A percentile compares a stretch with the other conserved stretches of the same genome.
phyloP scores from a whole-genome alignment of 2,329 filamentous ascomycete species.

The Trichoderma atroviride region DNA sequence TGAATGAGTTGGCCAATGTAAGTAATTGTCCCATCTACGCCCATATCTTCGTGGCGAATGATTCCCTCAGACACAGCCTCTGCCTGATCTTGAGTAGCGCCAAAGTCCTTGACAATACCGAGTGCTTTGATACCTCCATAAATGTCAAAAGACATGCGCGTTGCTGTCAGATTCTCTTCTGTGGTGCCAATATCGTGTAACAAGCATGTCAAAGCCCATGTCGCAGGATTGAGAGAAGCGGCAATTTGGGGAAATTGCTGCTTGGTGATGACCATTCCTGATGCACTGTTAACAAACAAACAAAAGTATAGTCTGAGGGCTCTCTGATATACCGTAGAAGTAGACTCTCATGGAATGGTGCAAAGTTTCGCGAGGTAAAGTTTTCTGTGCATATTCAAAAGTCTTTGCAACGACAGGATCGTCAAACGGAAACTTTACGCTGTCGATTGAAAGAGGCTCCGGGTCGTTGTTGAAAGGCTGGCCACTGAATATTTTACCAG shows the following conservation, averaged over 20 bases:
- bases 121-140: neutral
- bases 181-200: neutral
- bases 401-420: neutral
- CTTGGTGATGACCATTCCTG: neutral
- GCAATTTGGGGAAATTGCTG: neutral
- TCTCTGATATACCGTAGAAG: neutral
- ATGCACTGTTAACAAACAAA: neutral
- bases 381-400: neutral
- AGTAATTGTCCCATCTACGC: constrained; percentile 39
- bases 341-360: neutral
- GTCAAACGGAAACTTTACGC: neutral
- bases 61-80: neutral
- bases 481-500: neutral
- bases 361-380: neutral
- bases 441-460: neutral
- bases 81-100: neutral
- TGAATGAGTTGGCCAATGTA: constrained; percentile 65
- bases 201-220: neutral
- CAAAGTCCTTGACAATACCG: neutral
- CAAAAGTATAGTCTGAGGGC: neutral
- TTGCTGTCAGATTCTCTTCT: neutral
- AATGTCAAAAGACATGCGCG: neutral
- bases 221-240: neutral
- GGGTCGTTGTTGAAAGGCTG: neutral
- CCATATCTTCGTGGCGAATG: neutral